Percentiles rank a stretch among this genome's conserved stretches.
Conservation (phyloP, 2,329 filamentous ascomycete genomes). For the Aspergillus sp. region DNA sequence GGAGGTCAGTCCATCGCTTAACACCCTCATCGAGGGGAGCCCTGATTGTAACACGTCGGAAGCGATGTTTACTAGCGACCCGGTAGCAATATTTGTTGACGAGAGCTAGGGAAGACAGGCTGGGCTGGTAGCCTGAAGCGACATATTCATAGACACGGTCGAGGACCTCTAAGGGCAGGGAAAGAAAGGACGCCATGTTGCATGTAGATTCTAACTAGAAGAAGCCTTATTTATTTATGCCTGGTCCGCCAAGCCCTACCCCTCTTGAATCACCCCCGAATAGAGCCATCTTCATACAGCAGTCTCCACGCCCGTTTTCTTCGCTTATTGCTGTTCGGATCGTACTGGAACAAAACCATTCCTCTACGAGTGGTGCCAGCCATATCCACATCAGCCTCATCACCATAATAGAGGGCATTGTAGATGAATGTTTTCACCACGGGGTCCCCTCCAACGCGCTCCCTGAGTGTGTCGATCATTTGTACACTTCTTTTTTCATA, state of each 20-base stretch:
- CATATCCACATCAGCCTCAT: not conserved
- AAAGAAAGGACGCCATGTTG: not conserved
- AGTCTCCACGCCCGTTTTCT: not conserved
- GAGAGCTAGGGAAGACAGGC: not conserved
- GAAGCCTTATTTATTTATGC: too few relatives aligned
- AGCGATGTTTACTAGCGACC: not conserved
- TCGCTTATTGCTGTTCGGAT: not conserved
- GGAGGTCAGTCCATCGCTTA: not conserved
- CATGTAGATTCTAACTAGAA: too few relatives aligned
- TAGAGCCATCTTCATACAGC: not conserved
- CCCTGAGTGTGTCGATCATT: not conserved
- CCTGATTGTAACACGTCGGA: not conserved
- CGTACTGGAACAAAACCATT: not conserved
- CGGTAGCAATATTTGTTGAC: not conserved
- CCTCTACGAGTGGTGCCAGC: not conserved
- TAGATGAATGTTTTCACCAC: not conserved
- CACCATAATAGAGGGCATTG: not conserved
- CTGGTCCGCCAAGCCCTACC: not conserved
- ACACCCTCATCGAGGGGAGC: not conserved
- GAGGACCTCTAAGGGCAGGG: not conserved
- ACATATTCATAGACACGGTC: not conserved
- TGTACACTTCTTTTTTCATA: not conserved
- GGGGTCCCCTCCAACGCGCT: not conserved
- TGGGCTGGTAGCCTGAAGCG: not conserved
- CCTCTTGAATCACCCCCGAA: not conserved